Conservation (phyloP, 805 yeast genomes). For the Huiozyma naganishii region DNA sequence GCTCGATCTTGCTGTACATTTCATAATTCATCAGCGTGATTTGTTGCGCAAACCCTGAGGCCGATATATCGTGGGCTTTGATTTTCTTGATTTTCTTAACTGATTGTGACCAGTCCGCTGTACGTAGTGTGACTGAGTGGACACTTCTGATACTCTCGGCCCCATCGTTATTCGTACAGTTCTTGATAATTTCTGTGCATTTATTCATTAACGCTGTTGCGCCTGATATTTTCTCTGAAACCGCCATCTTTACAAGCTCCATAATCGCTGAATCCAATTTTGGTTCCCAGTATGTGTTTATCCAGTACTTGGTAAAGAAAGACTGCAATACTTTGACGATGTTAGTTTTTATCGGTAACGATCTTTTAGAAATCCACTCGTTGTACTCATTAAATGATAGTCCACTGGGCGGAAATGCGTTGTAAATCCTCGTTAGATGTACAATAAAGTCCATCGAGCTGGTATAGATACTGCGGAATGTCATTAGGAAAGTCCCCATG, state of each 20-base stretch:
- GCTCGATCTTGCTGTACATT: slow-evolving; percentile 56
- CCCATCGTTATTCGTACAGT: neutral
- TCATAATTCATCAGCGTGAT: slow-evolving; percentile 68
- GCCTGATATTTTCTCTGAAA: slow-evolving; percentile 35
- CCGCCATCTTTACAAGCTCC: slow-evolving; percentile 32
- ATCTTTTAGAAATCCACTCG: slow-evolving; percentile 62
- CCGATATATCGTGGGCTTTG: slow-evolving; percentile 56
- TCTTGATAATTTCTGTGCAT: slow-evolving; percentile 25
- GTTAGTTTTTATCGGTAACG: slow-evolving; percentile 52
- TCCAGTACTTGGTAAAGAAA: slow-evolving; percentile 63
- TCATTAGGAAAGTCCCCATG: slow-evolving; percentile 37
- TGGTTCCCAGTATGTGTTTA: slow-evolving; percentile 43
- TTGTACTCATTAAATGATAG: slow-evolving; percentile 71
- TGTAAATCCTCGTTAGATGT: slow-evolving; percentile 51
- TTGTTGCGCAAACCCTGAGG: slow-evolving; percentile 73
- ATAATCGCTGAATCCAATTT: slow-evolving; percentile 27
- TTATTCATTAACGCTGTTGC: slow-evolving; percentile 30
- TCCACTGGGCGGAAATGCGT: slow-evolving; percentile 76
- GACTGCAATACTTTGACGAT: slow-evolving; percentile 56
- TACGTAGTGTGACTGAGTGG: neutral
- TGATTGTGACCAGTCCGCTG: neutral
- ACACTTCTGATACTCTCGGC: neutral
- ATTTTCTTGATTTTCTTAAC: slow-evolving; percentile 23
- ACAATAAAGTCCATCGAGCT: slow-evolving; percentile 47
- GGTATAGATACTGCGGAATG: slow-evolving; percentile 65